These are phyloP conservation scores for Oenanthe javanica DNA, from an alignment of 140 eudicot genomes.

Conservation along the genomic window DNA sequence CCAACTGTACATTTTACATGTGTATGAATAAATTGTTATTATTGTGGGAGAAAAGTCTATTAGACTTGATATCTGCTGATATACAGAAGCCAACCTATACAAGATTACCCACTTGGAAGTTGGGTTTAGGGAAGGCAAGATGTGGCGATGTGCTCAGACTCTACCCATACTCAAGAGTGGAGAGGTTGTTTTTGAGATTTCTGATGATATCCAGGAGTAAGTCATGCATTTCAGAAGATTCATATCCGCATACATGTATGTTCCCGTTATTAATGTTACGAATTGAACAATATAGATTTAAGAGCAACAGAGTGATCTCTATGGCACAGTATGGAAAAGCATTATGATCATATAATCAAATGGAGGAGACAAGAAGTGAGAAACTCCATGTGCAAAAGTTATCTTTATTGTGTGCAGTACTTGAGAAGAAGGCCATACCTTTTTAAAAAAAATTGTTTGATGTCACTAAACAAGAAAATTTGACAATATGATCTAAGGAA, in stretches of 20 bases:
- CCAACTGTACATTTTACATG: background rate
- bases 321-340: too few species aligned
- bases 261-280: too few species aligned
- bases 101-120: background rate
- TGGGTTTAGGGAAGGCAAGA: background rate
- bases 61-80: background rate
- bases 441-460: too few species aligned
- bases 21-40: background rate
- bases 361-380: background rate
- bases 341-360: background rate
- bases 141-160: background rate
- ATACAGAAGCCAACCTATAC: background rate
- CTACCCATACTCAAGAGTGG: background rate
- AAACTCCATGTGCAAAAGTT: too few species aligned
- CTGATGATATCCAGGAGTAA: background rate
- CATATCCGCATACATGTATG: background rate
- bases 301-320: too few species aligned
- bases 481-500: conserved; percentile 4
- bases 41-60: background rate
- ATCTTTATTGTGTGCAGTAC: too few species aligned
- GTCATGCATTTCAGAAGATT: background rate
- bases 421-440: too few species aligned
- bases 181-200: background rate
- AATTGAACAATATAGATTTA: too few species aligned
- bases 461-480: conserved; percentile 23